Percentiles rank a stretch among this genome's conserved stretches.
These are phyloP conservation scores for Colletotrichum phormii DNA, from an alignment of 2,329 filamentous ascomycete species.

Conservation along the genomic window DNA sequence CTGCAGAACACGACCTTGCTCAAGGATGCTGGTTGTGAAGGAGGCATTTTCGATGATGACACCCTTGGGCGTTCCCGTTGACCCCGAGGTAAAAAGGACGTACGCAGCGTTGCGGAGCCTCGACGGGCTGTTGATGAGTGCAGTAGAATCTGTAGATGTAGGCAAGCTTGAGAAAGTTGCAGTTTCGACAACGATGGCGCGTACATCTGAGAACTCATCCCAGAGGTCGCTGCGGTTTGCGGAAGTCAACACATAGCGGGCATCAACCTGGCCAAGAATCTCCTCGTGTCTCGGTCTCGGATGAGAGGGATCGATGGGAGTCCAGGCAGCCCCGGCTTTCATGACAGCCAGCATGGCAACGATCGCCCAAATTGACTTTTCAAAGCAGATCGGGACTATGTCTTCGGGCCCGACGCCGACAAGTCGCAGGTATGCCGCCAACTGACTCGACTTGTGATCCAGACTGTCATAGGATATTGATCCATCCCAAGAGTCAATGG, in stretches of 20 bases:
- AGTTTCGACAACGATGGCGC: no score
- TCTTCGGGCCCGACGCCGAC: background rate
- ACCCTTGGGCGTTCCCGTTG: background rate
- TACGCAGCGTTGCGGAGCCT: background rate
- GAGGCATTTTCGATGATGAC: background rate
- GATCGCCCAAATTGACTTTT: slow-evolving; percentile 29
- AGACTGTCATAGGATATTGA: slow-evolving; percentile 39
- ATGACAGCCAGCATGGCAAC: slow-evolving; percentile 34
- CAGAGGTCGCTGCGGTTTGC: no score
- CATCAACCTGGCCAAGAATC: no score
- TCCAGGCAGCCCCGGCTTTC: slow-evolving; percentile 30
- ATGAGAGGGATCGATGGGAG: slow-evolving; percentile 16
- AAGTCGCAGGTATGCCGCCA: slow-evolving; percentile 12
- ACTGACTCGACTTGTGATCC: slow-evolving; percentile 11
- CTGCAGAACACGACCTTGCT: slow-evolving; percentile 33
- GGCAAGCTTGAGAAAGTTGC: no score
- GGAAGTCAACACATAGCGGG: no score
- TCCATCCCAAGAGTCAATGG: slow-evolving; percentile 8
- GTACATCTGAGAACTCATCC: no score
- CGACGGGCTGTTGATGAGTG: no score
- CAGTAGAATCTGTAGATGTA: no score
- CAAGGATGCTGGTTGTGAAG: background rate
- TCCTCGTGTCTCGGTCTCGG: no score
- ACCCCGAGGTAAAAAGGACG: background rate
- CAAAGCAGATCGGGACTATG: slow-evolving; percentile 32